Percentiles rank a stretch among this genome's conserved stretches.
These are phyloP conservation scores for Populus pruinosa DNA, from an alignment of 345 rosid genomes.

Conservation along the genomic window DNA sequence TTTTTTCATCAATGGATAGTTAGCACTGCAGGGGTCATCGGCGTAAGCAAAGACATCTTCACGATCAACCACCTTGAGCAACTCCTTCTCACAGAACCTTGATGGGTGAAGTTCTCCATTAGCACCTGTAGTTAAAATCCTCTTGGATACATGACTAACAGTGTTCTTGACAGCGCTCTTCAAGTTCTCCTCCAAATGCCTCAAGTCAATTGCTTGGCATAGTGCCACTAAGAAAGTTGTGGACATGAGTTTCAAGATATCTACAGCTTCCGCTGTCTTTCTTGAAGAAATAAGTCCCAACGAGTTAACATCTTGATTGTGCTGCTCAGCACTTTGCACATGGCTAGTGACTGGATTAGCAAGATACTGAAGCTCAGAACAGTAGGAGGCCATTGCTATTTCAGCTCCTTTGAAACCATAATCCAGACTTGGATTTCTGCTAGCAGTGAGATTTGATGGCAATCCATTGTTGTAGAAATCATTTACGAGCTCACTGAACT, in stretches of 20 bases:
- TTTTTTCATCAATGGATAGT: conserved; percentile 72
- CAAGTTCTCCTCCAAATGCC: conserved; percentile 27
- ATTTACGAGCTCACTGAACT: conserved; percentile 24
- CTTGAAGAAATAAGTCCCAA: conserved; percentile 24
- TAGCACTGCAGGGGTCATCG: conserved; percentile 72
- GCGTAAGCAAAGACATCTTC: conserved; percentile 57
- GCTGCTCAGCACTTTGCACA: conserved; percentile 26
- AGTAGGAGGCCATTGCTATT: conserved; percentile 27
- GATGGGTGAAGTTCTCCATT: conserved; percentile 75
- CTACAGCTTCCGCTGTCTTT: conserved; percentile 22
- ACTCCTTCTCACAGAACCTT: conserved; percentile 63
- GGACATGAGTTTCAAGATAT: conserved; percentile 27
- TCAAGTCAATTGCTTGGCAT: conserved; percentile 26
- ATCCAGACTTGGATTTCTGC: conserved; percentile 25
- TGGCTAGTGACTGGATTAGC: conserved; percentile 28
- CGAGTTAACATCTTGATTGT: conserved; percentile 26
- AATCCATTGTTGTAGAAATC: conserved; percentile 26
- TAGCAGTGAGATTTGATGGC: conserved; percentile 25
- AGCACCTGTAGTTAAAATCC: conserved; percentile 32
- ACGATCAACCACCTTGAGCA: conserved; percentile 60
- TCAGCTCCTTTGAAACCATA: conserved; percentile 28
- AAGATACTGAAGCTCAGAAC: conserved; percentile 27
- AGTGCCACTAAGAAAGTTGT: conserved; percentile 26
- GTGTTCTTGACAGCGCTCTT: conserved; percentile 20
- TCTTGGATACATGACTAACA: conserved; percentile 18